Percentiles rank a stretch among this genome's conserved stretches.
Evolutionary conservation across 2,329 filamentous ascomycete genomes (phyloP).

Genomic region (Alternaria panax): DNA sequence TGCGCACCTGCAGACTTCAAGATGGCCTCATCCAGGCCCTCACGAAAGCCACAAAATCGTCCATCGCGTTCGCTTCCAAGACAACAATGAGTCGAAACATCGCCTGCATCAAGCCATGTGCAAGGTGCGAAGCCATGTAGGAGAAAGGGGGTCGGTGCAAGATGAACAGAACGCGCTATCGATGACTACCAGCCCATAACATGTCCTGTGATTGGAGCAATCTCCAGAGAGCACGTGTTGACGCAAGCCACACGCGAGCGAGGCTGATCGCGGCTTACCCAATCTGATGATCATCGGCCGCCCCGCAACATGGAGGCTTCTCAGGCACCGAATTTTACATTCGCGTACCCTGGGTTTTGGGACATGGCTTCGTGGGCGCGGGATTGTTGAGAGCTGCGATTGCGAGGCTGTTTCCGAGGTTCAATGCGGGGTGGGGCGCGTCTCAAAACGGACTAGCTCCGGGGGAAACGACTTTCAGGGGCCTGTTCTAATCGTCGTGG

Average conservation of each 20-base stretch:
- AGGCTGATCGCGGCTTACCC: neutral
- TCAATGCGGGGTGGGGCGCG: too few species aligned
- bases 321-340: neutral
- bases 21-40: neutral
- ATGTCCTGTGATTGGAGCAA: neutral
- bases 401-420: too few species aligned
- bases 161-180: neutral
- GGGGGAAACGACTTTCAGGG: too few species aligned
- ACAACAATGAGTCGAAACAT: neutral
- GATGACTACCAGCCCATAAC: too few species aligned
- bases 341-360: neutral
- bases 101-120: neutral
- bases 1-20: neutral
- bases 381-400: neutral
- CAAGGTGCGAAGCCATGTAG: fast-evolving
- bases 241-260: neutral
- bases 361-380: neutral
- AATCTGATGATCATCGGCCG: neutral
- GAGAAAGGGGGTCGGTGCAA: neutral
- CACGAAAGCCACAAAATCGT: neutral
- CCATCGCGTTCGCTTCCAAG: fast-evolving
- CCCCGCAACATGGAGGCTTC: neutral
- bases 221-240: neutral
- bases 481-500: too few species aligned
- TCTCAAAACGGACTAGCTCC: too few species aligned